Conservation (phyloP, 2,329 filamentous ascomycete genomes). For the Alternaria angustiovoidea region DNA sequence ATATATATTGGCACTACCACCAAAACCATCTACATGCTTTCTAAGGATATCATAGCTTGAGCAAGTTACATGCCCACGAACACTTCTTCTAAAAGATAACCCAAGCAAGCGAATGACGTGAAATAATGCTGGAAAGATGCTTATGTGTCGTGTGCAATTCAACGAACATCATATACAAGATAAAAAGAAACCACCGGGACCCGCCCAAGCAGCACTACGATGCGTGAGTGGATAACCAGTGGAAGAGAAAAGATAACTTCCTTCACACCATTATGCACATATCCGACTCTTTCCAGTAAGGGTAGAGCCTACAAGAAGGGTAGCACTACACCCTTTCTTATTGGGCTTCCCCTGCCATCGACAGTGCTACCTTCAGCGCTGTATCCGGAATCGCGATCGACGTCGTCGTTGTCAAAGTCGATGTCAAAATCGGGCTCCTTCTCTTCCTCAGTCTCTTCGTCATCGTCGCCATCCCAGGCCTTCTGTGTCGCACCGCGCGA, state of each 20-base stretch:
- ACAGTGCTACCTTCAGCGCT: constrained; percentile 48
- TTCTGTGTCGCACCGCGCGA: constrained; percentile 91
- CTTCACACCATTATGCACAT: not conserved
- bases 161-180: constrained; percentile 6
- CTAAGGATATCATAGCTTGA: constrained; percentile 5
- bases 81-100: not conserved
- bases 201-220: constrained; percentile 10
- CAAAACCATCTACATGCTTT: not conserved
- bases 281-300: not conserved
- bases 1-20: not conserved
- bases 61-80: not conserved
- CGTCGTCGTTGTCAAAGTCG: constrained; percentile 80
- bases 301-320: constrained; percentile 34
- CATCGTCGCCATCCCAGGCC: constrained; percentile 69
- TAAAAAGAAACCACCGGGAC: constrained; percentile 12
- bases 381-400: constrained; percentile 54
- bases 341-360: constrained; percentile 45
- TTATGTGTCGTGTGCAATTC: not conserved
- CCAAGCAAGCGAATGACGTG: not conserved
- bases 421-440: constrained; percentile 82
- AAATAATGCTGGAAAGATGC: constrained; percentile 4
- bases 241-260: not conserved
- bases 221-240: constrained; percentile 8
- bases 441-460: constrained; percentile 54
- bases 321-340: constrained; percentile 45